Evolutionary conservation across 2,329 filamentous ascomycete species (phyloP), one percentile per base, ranked within the genome.

Genomic region (Onygenales sp.): DNA sequence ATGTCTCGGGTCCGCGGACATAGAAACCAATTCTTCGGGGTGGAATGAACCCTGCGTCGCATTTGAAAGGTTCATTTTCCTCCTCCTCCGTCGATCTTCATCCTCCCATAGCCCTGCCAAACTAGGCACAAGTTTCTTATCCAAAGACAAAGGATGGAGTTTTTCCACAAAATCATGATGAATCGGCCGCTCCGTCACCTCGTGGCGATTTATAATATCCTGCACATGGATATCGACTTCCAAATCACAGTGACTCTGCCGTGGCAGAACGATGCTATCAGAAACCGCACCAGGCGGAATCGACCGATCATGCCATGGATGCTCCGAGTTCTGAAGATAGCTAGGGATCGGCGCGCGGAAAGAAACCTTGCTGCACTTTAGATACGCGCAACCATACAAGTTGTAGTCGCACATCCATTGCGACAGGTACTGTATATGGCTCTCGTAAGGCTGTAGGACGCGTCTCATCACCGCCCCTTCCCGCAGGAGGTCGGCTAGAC

Each of bases 401-500:
- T 96, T 98, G 75, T 94, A 98, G 68, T 98, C 94, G 59, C 86
- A 87, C 93, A 98, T 97, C 81, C 94, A 98, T 70, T 98, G 94
- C 8, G 93, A 78, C 7, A 96, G 73, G 66, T 91, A 97, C 65
- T 95, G 89, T 57, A 97, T 70, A 67, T 98, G 94, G 14, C 88
- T 90, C 71, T 98, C 93, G 65, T 93, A 95, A 0, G 93, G 92
- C 64, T 97, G 92, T 43, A 98, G 86, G 27, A 81, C 79, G 55
- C 80, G 81, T 65, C 88, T 88, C 81, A 97, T 81, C 43, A 98
- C 84, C 33, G 86, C 86, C 7, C 93, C 93, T 69, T 95, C 90
- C 14, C 88, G 84, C 43, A 98, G 76, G 47, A 98, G 77, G 64
- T 97, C 91, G 31, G 88, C 83, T 55, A 97, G 76, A 35, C 92